Percentiles rank a stretch among this genome's conserved stretches.
These are phyloP conservation scores for Metarhizium anisopliae DNA, from an alignment of 2,329 filamentous ascomycete genomes.

Conservation along the genomic window DNA sequence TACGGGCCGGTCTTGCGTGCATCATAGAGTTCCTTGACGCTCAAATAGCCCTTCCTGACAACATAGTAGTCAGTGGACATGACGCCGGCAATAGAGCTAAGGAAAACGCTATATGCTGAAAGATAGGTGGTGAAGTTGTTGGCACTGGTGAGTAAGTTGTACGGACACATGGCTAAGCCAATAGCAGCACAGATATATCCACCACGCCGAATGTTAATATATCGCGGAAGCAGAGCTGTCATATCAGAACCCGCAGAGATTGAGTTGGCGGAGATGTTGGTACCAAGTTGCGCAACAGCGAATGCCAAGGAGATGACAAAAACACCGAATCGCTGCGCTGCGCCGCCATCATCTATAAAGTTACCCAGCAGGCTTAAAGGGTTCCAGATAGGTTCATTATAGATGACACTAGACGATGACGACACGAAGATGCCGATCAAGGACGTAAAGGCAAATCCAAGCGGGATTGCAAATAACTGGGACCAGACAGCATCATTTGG, in stretches of 20 bases:
- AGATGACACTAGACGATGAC: constrained; percentile 62
- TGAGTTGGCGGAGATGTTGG: constrained; percentile 81
- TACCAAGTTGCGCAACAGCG: constrained; percentile 72
- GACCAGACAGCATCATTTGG: constrained; percentile 72
- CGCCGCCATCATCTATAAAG: constrained; percentile 61
- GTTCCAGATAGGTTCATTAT: constrained; percentile 61
- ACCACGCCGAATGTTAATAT: constrained; percentile 75
- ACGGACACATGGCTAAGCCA: constrained; percentile 80
- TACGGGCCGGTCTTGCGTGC: constrained; percentile 60
- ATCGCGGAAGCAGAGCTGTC: constrained; percentile 71
- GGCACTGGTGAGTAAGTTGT: constrained; percentile 62
- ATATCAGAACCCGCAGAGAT: constrained; percentile 77
- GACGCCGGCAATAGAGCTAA: constrained; percentile 90
- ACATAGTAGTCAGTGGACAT: constrained; percentile 84
- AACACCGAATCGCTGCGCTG: constrained; percentile 62
- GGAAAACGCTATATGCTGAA: constrained; percentile 84
- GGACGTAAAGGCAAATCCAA: constrained; percentile 67
- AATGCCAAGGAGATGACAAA: constrained; percentile 66
- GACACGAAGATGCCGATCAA: constrained; percentile 78
- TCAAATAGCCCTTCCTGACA: constrained; percentile 73
- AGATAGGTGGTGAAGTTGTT: constrained; percentile 90
- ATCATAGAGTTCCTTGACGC: constrained; percentile 72
- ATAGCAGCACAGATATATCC: constrained; percentile 76
- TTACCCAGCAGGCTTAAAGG: constrained; percentile 57
- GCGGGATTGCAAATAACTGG: constrained; percentile 66